Evolutionary conservation across 805 yeast species (phyloP).

Genomic region (Schwanniomyces yamadae): DNA sequence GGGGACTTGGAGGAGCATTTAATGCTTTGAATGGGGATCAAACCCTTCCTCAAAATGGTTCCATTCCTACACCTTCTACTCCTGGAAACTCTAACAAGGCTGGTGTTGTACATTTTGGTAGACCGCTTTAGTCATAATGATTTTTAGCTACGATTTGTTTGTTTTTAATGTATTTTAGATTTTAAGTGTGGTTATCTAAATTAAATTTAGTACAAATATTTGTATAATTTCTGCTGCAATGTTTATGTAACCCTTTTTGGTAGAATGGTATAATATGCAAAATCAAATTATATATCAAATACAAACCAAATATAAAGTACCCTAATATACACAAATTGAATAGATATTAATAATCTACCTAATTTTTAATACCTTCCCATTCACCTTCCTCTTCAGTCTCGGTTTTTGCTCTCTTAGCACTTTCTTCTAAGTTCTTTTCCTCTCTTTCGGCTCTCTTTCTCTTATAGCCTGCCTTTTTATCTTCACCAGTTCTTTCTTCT

Average conservation of each 20-base stretch:
- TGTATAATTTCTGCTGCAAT: too few relatives aligned
- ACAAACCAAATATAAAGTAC: too few relatives aligned
- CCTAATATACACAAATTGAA: slow-evolving; percentile 4
- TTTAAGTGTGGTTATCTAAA: too few relatives aligned
- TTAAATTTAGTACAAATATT: too few relatives aligned
- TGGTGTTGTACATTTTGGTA: slow-evolving; percentile 31
- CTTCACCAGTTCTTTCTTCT: slow-evolving; percentile 57
- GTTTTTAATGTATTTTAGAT: background rate
- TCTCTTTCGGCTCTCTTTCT: slow-evolving; percentile 54
- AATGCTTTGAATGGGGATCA: slow-evolving; percentile 6
- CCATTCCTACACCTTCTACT: slow-evolving; percentile 20
- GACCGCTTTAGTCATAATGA: slow-evolving; percentile 18
- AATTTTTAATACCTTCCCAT: slow-evolving; percentile 29
- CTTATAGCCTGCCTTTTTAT: slow-evolving; percentile 52
- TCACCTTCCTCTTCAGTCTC: slow-evolving; percentile 18
- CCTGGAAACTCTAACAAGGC: slow-evolving; percentile 20
- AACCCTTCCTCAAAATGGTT: slow-evolving; percentile 6
- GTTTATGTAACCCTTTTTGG: too few relatives aligned
- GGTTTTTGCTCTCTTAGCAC: slow-evolving; percentile 16
- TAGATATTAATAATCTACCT: slow-evolving; percentile 2
- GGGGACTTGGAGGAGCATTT: slow-evolving; percentile 45
- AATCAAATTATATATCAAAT: too few relatives aligned
- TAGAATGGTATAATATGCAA: too few relatives aligned
- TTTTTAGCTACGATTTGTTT: background rate
- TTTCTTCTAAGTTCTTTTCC: slow-evolving; percentile 27